These are phyloP conservation scores for baker's yeast (Saccharomyces cerevisiae) DNA, from an alignment of 805 yeast species.

Conservation along the genomic window DNA sequence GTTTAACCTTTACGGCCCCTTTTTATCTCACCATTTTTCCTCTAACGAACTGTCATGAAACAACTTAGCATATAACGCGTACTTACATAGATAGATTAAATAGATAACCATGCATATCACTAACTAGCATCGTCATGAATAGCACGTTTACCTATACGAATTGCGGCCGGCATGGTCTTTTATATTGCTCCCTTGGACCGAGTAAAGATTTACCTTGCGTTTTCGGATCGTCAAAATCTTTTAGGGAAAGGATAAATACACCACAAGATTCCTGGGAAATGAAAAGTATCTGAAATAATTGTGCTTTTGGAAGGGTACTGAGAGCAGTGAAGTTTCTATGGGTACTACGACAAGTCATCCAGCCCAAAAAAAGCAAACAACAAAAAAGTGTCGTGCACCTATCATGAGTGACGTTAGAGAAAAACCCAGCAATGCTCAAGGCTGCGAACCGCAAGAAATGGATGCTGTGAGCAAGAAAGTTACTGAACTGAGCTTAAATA, in stretches of 20 bases:
- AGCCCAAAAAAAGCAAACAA: neutral
- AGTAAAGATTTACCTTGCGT: neutral
- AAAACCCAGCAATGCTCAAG: neutral
- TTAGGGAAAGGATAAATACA: neutral
- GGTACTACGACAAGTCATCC: neutral
- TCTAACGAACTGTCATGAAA: neutral
- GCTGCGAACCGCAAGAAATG: neutral
- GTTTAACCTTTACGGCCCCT: neutral
- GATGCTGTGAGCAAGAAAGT: neutral
- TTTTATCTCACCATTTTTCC: neutral
- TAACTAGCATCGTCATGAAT: neutral
- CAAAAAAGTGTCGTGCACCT: neutral
- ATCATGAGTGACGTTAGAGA: neutral
- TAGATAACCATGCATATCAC: neutral
- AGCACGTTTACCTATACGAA: neutral
- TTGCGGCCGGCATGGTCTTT: neutral
- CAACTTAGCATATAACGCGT: neutral
- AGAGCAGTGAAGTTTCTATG: neutral
- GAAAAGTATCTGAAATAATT: neutral
- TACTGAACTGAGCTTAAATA: neutral
- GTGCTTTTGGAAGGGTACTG: neutral
- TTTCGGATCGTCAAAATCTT: neutral
- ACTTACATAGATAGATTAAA: slow-evolving; percentile 2
- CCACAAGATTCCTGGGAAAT: neutral
- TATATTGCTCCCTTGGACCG: neutral